phyloP scores from a whole-genome alignment of 108 stramenopile genomes.

The Pseudonitzschia delicatissima region DNA sequence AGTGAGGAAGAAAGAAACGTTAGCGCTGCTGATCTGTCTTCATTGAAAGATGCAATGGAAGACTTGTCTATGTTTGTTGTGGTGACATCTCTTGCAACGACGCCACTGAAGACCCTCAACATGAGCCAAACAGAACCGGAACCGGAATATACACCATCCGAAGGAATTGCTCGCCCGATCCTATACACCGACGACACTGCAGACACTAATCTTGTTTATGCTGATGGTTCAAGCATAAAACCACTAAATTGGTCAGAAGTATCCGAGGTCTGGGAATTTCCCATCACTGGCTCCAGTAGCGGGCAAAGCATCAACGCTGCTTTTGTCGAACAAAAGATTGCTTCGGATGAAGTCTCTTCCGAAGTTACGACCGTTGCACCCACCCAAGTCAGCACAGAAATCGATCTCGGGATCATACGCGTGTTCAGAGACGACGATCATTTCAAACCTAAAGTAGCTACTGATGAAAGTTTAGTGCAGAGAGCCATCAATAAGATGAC shows the following conservation, averaged over 20 bases:
- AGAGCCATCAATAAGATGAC: too few species aligned
- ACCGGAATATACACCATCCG: not conserved
- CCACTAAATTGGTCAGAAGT: not conserved
- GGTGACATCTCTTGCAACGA: not conserved
- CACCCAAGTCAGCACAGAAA: not conserved
- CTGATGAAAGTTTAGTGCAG: not conserved
- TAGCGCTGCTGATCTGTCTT: not conserved
- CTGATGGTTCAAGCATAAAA: not conserved
- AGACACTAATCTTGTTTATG: not conserved
- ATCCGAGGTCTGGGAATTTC: conserved; percentile 5
- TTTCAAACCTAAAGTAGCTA: not conserved
- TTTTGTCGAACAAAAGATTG: not conserved
- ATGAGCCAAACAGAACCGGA: too few species aligned
- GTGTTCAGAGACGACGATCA: not conserved
- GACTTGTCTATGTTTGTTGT: conserved; percentile 3
- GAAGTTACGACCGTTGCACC: not conserved
- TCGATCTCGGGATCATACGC: not conserved
- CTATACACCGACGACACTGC: conserved; percentile 6
- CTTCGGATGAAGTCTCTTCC: not conserved
- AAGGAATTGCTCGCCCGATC: not conserved
- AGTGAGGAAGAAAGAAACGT: not conserved
- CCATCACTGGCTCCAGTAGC: not conserved
- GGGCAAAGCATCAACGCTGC: not conserved
- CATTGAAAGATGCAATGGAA: not conserved
- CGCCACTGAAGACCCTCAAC: too few species aligned